Conservation (phyloP, 768 basidiomycete species). For the Leucogyrophana mollusca region DNA sequence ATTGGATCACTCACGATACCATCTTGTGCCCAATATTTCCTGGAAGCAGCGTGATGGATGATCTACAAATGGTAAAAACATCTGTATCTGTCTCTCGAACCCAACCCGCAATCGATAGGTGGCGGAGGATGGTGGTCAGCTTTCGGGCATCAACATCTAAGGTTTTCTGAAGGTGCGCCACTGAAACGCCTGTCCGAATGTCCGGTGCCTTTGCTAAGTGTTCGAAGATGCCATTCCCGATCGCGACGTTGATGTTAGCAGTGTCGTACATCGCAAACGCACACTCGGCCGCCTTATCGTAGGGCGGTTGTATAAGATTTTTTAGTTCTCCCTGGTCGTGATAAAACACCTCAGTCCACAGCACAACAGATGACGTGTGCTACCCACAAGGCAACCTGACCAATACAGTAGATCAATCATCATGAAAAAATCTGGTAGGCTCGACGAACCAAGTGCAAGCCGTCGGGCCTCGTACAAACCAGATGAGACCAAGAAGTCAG, state of each 20-base stretch:
- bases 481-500: neutral
- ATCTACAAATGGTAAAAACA: slow-evolving; percentile 16
- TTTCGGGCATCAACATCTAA: slow-evolving; percentile 14
- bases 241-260: slow-evolving; percentile 12
- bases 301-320: slow-evolving; percentile 2
- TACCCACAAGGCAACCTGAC: no score
- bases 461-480: slow-evolving; percentile 2
- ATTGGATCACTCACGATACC: slow-evolving; percentile 7
- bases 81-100: slow-evolving; percentile 15
- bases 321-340: slow-evolving; percentile 4
- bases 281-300: slow-evolving; percentile 1
- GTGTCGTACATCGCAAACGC: slow-evolving; percentile 14
- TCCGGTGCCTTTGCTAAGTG: slow-evolving; percentile 6
- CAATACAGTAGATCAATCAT: no score
- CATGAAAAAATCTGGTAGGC: no score
- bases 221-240: slow-evolving; percentile 15
- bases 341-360: no score
- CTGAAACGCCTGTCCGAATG: slow-evolving; percentile 7
- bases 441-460: neutral
- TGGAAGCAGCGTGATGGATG: slow-evolving; percentile 10
- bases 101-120: slow-evolving; percentile 15
- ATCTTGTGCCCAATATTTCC: slow-evolving; percentile 15
- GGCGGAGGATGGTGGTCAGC: slow-evolving; percentile 14
- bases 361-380: no score
- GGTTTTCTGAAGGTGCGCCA: slow-evolving; percentile 7